Percentiles rank a stretch among this genome's conserved stretches.
phyloP scores from a whole-genome alignment of 371 early-diverging fungal genomes.

The Rhizopus sp. region DNA sequence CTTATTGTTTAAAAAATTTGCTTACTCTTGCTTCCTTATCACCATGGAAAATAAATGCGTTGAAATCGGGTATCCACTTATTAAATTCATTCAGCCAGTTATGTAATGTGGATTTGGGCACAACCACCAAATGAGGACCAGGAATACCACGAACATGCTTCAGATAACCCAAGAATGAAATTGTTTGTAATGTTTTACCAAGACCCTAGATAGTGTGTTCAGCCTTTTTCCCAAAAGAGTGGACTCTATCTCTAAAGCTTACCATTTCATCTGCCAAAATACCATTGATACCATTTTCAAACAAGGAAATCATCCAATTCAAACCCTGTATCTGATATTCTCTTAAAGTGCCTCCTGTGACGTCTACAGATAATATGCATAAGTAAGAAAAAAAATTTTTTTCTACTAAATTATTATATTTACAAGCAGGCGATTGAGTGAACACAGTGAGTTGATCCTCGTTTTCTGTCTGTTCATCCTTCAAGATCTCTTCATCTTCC shows the following conservation, averaged over 20 bases:
- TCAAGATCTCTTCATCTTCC: constrained; percentile 88
- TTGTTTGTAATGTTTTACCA: constrained; percentile 98
- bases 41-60: constrained; percentile 93
- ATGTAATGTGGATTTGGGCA: constrained; percentile 97
- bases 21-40: constrained; percentile 84
- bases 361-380: constrained; percentile 52
- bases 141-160: constrained; percentile 75
- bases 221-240: neutral
- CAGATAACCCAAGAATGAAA: constrained; percentile 94
- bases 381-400: neutral
- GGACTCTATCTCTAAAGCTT: constrained; percentile 2
- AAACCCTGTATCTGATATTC: constrained; percentile 99
- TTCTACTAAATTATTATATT: neutral
- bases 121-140: constrained; percentile 95
- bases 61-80: constrained; percentile 92
- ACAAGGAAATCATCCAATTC: constrained; percentile 98
- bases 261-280: constrained; percentile 99
- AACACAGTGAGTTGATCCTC: constrained; percentile 69
- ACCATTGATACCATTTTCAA: constrained; percentile 98
- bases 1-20: constrained; percentile 6
- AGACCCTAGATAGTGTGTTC: constrained; percentile 72
- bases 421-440: constrained; percentile 88
- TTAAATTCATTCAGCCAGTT: constrained; percentile 97
- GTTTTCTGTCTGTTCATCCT: constrained; percentile 70
- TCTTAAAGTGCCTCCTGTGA: constrained; percentile 87